These are phyloP conservation scores for Pleurotus djamor DNA, from an alignment of 768 basidiomycete genomes.

Conservation along the genomic window DNA sequence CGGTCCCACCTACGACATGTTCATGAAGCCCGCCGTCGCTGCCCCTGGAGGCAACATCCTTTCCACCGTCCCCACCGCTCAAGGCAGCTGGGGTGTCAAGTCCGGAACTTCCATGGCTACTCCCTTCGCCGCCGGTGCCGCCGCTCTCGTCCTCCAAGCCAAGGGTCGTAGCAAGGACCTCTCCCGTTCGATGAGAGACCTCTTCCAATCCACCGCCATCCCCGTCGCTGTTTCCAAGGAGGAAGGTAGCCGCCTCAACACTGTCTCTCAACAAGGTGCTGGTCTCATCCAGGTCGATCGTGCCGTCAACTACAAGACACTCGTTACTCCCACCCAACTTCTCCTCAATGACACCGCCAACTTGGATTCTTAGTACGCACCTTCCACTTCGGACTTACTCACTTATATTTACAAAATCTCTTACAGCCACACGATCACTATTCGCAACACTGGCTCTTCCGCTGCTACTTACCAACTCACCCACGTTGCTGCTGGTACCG, in stretches of 20 bases:
- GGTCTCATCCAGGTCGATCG: constrained; percentile 57
- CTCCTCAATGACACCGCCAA: constrained; percentile 64
- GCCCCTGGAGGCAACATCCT: constrained; percentile 54
- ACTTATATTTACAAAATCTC: not conserved
- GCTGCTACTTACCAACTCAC: constrained; percentile 33
- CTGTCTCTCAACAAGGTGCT: constrained; percentile 50
- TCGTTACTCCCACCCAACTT: constrained; percentile 54
- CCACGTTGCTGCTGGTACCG: constrained; percentile 57
- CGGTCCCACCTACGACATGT: constrained; percentile 61
- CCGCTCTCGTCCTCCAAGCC: constrained; percentile 38
- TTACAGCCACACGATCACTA: constrained; percentile 43
- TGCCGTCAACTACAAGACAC: constrained; percentile 49
- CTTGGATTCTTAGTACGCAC: constrained; percentile 38
- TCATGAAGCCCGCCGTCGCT: constrained; percentile 52
- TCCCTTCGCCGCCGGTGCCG: constrained; percentile 43
- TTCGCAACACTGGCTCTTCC: constrained; percentile 46
- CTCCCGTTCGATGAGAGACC: constrained; percentile 19
- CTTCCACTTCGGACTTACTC: not conserved
- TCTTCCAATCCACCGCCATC: constrained; percentile 49
- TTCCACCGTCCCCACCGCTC: constrained; percentile 39
- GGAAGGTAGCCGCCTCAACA: constrained; percentile 48
- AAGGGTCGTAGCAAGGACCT: constrained; percentile 31
- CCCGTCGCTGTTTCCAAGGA: constrained; percentile 38
- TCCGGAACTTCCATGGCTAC: constrained; percentile 48
- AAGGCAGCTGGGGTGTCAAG: constrained; percentile 34